Percentiles rank a stretch among this genome's conserved stretches.
Conservation (phyloP, 257 asterid genomes). For the Rubia yunnanensis region DNA sequence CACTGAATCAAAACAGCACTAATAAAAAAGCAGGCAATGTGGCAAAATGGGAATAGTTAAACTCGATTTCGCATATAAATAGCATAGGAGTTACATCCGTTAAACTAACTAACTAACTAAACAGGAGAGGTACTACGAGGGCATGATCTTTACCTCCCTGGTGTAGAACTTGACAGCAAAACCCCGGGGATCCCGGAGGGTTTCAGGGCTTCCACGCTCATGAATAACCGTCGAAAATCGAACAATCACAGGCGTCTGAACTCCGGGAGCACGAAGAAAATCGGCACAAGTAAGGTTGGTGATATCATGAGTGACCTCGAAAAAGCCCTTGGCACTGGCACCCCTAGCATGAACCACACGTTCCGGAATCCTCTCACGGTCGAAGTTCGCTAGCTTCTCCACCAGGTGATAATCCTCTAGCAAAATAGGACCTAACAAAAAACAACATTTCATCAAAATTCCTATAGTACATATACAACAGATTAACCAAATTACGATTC, state of each 20-base stretch:
- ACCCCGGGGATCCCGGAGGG: constrained; percentile 91
- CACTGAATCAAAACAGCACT: background rate
- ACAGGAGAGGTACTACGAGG: background rate
- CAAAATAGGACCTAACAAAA: constrained; percentile 61
- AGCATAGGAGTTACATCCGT: background rate
- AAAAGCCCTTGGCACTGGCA: constrained; percentile 97
- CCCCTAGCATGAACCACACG: constrained; percentile 97
- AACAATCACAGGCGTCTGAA: constrained; percentile 82
- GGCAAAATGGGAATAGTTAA: background rate
- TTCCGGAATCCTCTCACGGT: constrained; percentile 92
- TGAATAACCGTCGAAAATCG: constrained; percentile 95
- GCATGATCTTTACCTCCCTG: constrained; percentile 31
- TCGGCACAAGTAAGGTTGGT: constrained; percentile 89
- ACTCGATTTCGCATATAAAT: background rate
- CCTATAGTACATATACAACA: too few relatives aligned
- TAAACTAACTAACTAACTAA: background rate
- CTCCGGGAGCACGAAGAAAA: constrained; percentile 97
- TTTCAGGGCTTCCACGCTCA: constrained; percentile 98
- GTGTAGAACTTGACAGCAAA: constrained; percentile 61
- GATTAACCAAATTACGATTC: too few relatives aligned
- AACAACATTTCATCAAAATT: background rate
- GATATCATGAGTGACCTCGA: constrained; percentile 92
- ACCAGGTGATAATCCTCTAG: constrained; percentile 92
- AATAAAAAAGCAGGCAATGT: background rate
- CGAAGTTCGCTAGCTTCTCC: constrained; percentile 86